Conservation (phyloP, 345 rosid genomes). For the Rhizophora mangle region DNA sequence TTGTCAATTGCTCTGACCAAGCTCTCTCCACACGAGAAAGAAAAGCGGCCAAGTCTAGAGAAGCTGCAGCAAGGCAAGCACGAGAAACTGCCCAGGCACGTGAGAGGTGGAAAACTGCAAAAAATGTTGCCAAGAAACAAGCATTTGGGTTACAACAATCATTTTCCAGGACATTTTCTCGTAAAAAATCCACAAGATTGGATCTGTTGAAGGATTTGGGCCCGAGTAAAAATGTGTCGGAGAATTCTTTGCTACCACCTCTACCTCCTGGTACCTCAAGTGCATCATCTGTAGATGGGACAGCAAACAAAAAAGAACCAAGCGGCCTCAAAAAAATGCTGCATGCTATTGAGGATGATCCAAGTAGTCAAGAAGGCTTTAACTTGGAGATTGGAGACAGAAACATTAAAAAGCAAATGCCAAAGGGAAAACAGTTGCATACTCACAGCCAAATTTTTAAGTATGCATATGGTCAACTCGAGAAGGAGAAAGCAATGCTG, state of each 20-base stretch:
- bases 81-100: constrained; percentile 88
- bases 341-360: constrained; percentile 52
- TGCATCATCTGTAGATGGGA: constrained; percentile 35
- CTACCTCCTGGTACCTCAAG: constrained; percentile 13
- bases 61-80: constrained; percentile 75
- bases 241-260: constrained; percentile 18
- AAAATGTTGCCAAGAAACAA: constrained; percentile 51
- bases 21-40: constrained; percentile 30
- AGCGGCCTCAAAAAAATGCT: constrained; percentile 64
- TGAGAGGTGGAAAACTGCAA: constrained; percentile 78
- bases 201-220: constrained; percentile 17
- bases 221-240: constrained; percentile 22
- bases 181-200: constrained; percentile 43
- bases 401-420: constrained; percentile 56
- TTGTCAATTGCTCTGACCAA: constrained; percentile 35
- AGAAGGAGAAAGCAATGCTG: constrained; percentile 85
- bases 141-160: constrained; percentile 53
- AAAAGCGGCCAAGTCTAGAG: constrained; percentile 27
- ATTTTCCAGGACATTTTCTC: constrained; percentile 67
- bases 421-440: constrained; percentile 68
- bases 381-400: constrained; percentile 54
- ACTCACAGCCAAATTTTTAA: constrained; percentile 78
- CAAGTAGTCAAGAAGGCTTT: constrained; percentile 53
- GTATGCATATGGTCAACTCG: constrained; percentile 89
- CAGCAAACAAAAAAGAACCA: constrained; percentile 46